Percentiles rank a stretch among this genome's conserved stretches.
Conservation (phyloP, 192 early-diverging fungal genomes). For the Haplosporangium gracile region DNA sequence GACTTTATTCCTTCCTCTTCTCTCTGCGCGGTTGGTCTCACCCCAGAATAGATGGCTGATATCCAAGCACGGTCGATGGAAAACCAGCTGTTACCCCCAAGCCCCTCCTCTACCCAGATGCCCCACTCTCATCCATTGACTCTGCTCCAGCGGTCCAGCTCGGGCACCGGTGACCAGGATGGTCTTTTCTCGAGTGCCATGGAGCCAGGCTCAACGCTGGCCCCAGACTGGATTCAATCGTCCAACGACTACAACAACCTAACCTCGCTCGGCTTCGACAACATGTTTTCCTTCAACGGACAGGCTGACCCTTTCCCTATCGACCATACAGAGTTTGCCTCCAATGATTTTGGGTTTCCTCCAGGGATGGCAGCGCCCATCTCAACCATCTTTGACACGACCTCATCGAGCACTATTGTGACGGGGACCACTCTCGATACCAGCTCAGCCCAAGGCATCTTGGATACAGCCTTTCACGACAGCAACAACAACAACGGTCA, state of each 20-base stretch:
- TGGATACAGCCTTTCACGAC: slow-evolving; percentile 5
- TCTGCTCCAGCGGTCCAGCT: slow-evolving; percentile 28
- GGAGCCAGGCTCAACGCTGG: slow-evolving; percentile 18
- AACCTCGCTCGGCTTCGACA: slow-evolving; percentile 50
- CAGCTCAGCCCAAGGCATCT: not conserved
- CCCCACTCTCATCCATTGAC: slow-evolving; percentile 23
- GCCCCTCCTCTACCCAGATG: slow-evolving; percentile 31
- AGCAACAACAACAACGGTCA: slow-evolving; percentile 13
- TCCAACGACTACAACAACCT: slow-evolving; percentile 42
- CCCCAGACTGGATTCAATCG: slow-evolving; percentile 45
- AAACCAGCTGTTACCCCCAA: slow-evolving; percentile 25
- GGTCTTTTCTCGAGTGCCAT: slow-evolving; percentile 19
- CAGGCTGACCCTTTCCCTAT: slow-evolving; percentile 47
- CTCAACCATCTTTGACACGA: slow-evolving; percentile 36
- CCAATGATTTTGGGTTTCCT: slow-evolving; percentile 48
- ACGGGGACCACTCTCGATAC: slow-evolving; percentile 2
- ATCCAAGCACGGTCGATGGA: slow-evolving; percentile 36
- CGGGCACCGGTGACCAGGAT: slow-evolving; percentile 18
- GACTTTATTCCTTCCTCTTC: not conserved
- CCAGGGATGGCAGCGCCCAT: slow-evolving; percentile 33
- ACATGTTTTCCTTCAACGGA: slow-evolving; percentile 43
- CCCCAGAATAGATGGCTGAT: slow-evolving; percentile 34
- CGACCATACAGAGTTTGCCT: slow-evolving; percentile 50
- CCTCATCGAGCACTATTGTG: slow-evolving; percentile 11
- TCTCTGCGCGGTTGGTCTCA: not conserved